Evolutionary conservation across 805 yeast species (phyloP).

Genomic region (Yarrowia bubula): DNA sequence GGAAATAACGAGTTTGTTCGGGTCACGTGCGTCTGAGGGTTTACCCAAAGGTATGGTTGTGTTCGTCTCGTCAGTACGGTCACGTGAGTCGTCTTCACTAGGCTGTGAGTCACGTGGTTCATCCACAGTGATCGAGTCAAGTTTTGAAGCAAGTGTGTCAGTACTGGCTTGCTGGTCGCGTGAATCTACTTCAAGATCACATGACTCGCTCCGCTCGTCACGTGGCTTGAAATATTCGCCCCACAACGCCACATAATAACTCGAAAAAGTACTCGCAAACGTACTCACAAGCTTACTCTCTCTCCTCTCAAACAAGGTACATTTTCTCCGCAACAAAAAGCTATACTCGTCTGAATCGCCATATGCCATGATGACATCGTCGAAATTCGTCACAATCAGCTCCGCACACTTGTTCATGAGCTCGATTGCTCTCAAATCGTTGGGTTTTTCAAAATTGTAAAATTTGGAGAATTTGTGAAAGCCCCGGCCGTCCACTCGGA

Average conservation of each 20-base stretch:
- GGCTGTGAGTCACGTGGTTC: no score
- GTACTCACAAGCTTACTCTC: conserved; percentile 78
- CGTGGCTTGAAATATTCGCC: conserved; percentile 47
- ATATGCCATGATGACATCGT: conserved; percentile 77
- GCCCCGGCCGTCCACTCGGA: conserved; percentile 90
- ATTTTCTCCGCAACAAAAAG: conserved; percentile 64
- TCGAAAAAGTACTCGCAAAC: conserved; percentile 77
- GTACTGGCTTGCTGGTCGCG: neutral
- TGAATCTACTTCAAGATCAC: neutral
- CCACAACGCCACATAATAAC: conserved; percentile 75
- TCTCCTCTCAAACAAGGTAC: conserved; percentile 77
- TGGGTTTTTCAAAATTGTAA: conserved; percentile 82
- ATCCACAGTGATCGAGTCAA: no score
- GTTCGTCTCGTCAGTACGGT: no score
- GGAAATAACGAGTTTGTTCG: conserved; percentile 45
- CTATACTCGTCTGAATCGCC: conserved; percentile 93
- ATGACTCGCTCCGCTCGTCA: conserved; percentile 32
- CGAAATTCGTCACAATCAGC: conserved; percentile 58
- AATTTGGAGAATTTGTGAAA: conserved; percentile 78
- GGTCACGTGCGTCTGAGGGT: no score
- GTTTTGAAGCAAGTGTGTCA: no score
- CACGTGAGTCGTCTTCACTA: no score
- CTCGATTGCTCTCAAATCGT: conserved; percentile 70
- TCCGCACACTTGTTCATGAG: conserved; percentile 82
- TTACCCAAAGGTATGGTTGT: neutral